phyloP scores from a whole-genome alignment of 139 green algal species.

The Coelastrella sp. region DNA sequence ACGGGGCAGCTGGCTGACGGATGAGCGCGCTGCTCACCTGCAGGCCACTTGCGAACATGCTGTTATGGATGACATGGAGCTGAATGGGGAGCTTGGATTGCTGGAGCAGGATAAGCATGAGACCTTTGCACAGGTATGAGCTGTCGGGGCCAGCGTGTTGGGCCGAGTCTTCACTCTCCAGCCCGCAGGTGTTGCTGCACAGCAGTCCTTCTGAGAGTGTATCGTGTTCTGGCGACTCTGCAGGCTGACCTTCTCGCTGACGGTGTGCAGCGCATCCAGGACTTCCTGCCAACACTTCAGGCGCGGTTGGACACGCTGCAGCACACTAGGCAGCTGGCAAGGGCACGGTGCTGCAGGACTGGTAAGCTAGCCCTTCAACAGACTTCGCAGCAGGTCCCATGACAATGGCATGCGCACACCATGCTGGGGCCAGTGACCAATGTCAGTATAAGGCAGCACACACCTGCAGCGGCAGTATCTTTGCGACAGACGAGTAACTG shows the following conservation, averaged over 20 bases:
- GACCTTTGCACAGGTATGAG: slow-evolving; percentile 2
- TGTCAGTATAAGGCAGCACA: no score
- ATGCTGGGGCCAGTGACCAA: not conserved
- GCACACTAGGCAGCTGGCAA: not conserved
- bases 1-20: not conserved
- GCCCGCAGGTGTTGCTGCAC: not conserved
- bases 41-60: not conserved
- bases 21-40: not conserved
- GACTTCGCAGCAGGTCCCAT: not conserved
- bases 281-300: slow-evolving; percentile 11
- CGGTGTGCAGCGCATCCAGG: not conserved
- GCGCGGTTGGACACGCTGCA: not conserved
- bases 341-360: not conserved
- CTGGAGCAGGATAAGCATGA: slow-evolving; percentile 6
- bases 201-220: not conserved
- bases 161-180: not conserved
- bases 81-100: not conserved
- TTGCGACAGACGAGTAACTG: no score
- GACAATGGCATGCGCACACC: not conserved
- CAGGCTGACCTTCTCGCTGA: slow-evolving; percentile 20
- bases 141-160: not conserved
- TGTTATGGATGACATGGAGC: slow-evolving; percentile 1
- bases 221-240: not conserved
- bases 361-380: not conserved
- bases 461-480: no score